Evolutionary conservation across 2,329 filamentous ascomycete species (phyloP).

Genomic region (Fonsecaea monophora): DNA sequence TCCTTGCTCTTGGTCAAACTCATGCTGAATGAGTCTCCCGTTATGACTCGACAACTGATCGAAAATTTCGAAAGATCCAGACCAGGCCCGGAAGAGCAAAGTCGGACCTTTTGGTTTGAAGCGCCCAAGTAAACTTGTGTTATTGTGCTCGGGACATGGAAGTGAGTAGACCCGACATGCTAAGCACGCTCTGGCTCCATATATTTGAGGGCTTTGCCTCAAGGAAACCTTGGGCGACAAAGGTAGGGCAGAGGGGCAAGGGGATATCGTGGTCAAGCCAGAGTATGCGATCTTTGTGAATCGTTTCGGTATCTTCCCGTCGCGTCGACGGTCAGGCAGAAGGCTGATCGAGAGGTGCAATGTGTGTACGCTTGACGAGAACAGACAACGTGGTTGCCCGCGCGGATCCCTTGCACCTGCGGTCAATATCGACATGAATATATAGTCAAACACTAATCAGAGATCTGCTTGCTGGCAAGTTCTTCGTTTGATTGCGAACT

Average conservation of each 20-base stretch:
- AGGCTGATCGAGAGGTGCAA: neutral
- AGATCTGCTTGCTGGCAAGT: neutral
- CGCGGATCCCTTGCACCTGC: neutral
- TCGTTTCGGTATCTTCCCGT: neutral
- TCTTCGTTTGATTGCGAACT: neutral
- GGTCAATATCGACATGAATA: neutral
- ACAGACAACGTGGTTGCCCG: neutral
- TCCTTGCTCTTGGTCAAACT: neutral
- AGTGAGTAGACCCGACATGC: neutral
- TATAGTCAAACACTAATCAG: neutral
- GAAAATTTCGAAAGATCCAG: neutral
- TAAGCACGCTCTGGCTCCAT: neutral
- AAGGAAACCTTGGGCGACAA: neutral
- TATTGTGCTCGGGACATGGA: neutral
- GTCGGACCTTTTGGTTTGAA: neutral
- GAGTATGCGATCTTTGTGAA: neutral
- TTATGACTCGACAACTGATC: neutral
- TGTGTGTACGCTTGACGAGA: neutral
- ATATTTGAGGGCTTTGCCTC: neutral
- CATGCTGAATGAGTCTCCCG: constrained; percentile 9
- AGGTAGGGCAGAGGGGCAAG: neutral
- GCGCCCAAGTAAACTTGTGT: neutral
- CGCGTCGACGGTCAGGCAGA: neutral
- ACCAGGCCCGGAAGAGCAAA: neutral
- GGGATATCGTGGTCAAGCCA: neutral